Evolutionary conservation across 2,329 filamentous ascomycete genomes (phyloP), one percentile per base, ranked within the genome.

Genomic region (Penicillium nordicum): DNA sequence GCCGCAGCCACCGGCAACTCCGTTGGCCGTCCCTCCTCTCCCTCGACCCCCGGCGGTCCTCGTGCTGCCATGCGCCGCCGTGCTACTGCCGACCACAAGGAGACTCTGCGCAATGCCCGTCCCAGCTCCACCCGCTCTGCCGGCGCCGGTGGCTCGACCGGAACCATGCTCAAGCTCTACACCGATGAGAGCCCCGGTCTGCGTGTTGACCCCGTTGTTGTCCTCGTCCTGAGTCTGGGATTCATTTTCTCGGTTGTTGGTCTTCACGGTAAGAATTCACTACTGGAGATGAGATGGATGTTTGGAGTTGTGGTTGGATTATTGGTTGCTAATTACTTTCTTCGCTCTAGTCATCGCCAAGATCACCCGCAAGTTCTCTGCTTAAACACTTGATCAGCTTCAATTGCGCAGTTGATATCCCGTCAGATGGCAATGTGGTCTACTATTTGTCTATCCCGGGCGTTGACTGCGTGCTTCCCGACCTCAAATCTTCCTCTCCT

Each of bases 221-320:
- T 99, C 63, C 84, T 99, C 72, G 94, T 97, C 66, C 83, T 99
- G 68, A 96, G 91, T 71, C 85, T 99, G 69, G 94, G 96, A 61
- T 99, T 99, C 79, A 99, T 99, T 78, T 97, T 99, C 81, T 94
- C 89, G 72, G 94, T 99, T 72, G 94, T 99, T 71, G 92, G 92
- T 67, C 83, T 99, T 73, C 94, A 99, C 80, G 92, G 94, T 97
- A 86, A 68, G 90, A n/a, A 8, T 18, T 25, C 37, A 4, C 4
- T 6, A 34, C 40, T 43, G 2, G 27, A 32, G 43, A 34, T 27
- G 4, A 44, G 16, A 34, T 44, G 16, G 7, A 12, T 29, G 2
- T 18, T n/a, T 7, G 10, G 9, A 18, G 23, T 27, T 12, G 7
- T 41, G 1, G 12, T 36, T 43, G 30, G 16, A 44, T 27, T 36